These are phyloP conservation scores for Phenoliferia sp. DNA, from an alignment of 1,284 basidiomycete species.

Conservation along the genomic window DNA sequence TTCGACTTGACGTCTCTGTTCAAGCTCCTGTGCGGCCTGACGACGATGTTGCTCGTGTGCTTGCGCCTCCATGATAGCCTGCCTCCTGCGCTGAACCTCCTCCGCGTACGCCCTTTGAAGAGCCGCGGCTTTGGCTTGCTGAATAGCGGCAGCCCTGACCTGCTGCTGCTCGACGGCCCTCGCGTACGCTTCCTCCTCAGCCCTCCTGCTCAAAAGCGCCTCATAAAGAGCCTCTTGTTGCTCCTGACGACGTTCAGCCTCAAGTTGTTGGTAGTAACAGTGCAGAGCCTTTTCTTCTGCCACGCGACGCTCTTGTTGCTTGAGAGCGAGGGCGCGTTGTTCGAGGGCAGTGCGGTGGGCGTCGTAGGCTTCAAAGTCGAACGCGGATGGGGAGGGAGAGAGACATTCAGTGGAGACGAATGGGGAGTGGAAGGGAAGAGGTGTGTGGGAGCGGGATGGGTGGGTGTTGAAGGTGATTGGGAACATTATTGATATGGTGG, in stretches of 20 bases:
- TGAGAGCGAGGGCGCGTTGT: background rate
- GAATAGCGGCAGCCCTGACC: too few relatives aligned
- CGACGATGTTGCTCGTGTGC: background rate
- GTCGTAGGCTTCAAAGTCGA: constrained; percentile 1
- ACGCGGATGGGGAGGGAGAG: background rate
- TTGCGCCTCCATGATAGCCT: background rate
- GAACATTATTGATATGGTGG: too few relatives aligned
- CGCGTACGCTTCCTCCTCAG: background rate
- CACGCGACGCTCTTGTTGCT: background rate
- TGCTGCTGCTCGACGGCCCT: too few relatives aligned
- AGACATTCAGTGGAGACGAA: background rate
- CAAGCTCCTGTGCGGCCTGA: constrained; percentile 2
- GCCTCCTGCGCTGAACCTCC: background rate
- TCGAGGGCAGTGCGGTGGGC: constrained; percentile 2
- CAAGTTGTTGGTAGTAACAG: background rate
- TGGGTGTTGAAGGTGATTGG: background rate
- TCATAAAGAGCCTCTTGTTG: background rate
- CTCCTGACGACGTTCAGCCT: constrained; percentile 3
- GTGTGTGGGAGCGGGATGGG: background rate
- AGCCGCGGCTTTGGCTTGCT: too few relatives aligned
- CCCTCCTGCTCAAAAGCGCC: background rate
- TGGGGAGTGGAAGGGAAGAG: background rate
- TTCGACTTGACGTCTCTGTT: background rate
- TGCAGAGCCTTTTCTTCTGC: background rate
- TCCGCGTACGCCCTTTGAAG: too few relatives aligned